Percentiles rank a stretch among this genome's conserved stretches.
These are phyloP conservation scores for Limtongia smithiae DNA, from an alignment of 805 yeast species.

Conservation along the genomic window DNA sequence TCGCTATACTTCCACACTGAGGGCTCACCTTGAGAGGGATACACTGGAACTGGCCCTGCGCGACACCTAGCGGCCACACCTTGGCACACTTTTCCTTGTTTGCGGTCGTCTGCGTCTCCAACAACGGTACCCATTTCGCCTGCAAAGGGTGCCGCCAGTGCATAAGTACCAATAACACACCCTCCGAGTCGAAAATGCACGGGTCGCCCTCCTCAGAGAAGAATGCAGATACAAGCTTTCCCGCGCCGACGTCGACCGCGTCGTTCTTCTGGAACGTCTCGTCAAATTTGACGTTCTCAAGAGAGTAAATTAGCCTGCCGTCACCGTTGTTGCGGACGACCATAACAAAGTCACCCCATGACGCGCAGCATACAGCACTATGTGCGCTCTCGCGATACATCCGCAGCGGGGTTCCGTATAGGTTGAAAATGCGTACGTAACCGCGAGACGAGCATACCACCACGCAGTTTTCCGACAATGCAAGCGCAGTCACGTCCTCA, in stretches of 20 bases:
- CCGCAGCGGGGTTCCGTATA: constrained; percentile 67
- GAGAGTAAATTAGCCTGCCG: constrained; percentile 44
- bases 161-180: constrained; percentile 62
- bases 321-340: constrained; percentile 44
- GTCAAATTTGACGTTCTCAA: constrained; percentile 46
- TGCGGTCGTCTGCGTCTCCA: constrained; percentile 52
- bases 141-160: constrained; percentile 77
- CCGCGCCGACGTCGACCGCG: constrained; percentile 38
- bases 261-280: constrained; percentile 39
- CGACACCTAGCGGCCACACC: constrained; percentile 85
- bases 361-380: constrained; percentile 70
- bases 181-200: constrained; percentile 75
- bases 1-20: neutral
- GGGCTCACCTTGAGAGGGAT: constrained; percentile 47
- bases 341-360: constrained; percentile 55
- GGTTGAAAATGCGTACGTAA: constrained; percentile 63
- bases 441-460: constrained; percentile 76
- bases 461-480: constrained; percentile 59
- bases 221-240: constrained; percentile 60
- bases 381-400: constrained; percentile 57
- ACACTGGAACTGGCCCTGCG: constrained; percentile 62
- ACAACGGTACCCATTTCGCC: constrained; percentile 81
- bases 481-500: constrained; percentile 57
- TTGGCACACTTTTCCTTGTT: constrained; percentile 53
- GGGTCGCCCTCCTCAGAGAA: constrained; percentile 91